Percentiles rank a stretch among this genome's conserved stretches.
These are phyloP conservation scores for Fraxinus baroniana DNA, from an alignment of 305 asterid genomes.

Conservation along the genomic window DNA sequence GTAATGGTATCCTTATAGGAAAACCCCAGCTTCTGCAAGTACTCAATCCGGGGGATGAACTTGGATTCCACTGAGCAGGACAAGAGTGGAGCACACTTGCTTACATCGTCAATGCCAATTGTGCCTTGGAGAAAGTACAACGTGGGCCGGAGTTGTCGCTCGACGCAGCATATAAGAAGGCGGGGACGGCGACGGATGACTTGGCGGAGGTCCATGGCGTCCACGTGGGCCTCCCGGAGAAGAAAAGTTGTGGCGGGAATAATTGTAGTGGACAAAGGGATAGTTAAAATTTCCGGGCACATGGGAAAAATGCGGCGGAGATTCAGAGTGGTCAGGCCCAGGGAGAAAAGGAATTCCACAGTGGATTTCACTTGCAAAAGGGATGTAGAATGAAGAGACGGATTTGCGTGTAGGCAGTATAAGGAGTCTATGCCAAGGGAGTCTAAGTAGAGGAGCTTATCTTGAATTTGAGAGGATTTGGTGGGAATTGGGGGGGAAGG, in stretches of 20 bases:
- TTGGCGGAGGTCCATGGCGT: conserved; percentile 50
- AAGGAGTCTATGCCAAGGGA: conserved; percentile 78
- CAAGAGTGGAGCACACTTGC: conserved; percentile 54
- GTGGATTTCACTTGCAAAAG: conserved; percentile 63
- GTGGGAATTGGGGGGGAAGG: background rate
- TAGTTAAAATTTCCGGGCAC: conserved; percentile 77
- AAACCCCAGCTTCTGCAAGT: conserved; percentile 65
- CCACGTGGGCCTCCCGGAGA: conserved; percentile 75
- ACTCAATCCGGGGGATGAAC: conserved; percentile 73
- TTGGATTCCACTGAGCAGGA: conserved; percentile 77
- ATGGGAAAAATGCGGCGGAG: conserved; percentile 71
- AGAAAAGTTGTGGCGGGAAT: conserved; percentile 75
- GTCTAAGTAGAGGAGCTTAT: conserved; percentile 67
- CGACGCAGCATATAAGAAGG: conserved; percentile 60
- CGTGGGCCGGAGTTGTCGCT: conserved; percentile 69
- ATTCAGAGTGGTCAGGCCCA: conserved; percentile 50
- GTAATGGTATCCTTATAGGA: conserved; percentile 49
- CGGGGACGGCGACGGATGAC: conserved; percentile 89
- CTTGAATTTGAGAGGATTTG: conserved; percentile 37
- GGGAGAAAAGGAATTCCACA: conserved; percentile 56
- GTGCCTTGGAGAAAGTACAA: conserved; percentile 75
- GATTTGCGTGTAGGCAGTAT: conserved; percentile 57
- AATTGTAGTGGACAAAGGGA: conserved; percentile 37
- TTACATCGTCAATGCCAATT: conserved; percentile 63
- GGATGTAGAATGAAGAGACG: conserved; percentile 52